phyloP scores from a whole-genome alignment of 108 stramenopile genomes.

The Fragilariopsis cylindrus region DNA sequence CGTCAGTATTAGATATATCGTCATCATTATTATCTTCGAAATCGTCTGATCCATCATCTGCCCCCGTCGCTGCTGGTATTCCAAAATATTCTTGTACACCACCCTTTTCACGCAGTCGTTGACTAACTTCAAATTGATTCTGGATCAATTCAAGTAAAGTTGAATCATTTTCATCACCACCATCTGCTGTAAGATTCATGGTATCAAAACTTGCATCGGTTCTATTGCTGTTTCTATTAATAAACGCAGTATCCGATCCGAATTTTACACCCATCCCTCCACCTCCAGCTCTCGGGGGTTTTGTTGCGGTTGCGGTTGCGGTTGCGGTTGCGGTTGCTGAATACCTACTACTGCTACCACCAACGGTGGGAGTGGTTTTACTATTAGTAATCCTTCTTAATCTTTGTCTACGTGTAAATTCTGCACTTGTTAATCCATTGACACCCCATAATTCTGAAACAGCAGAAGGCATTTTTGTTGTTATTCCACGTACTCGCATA shows the following conservation, averaged over 20 bases:
- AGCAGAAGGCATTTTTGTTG: conserved; percentile 31
- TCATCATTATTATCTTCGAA: neutral
- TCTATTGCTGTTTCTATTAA: too few species aligned
- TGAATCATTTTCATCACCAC: neutral
- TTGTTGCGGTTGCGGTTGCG: too few species aligned
- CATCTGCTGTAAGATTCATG: neutral
- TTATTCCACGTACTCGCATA: conserved; percentile 41
- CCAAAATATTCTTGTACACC: conserved; percentile 1
- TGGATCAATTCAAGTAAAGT: neutral
- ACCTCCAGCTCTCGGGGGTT: too few species aligned
- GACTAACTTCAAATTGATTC: neutral
- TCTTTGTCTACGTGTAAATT: neutral
- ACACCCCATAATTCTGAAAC: conserved; percentile 26
- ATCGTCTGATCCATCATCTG: neutral
- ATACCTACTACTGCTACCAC: too few species aligned
- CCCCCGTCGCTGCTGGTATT: neutral
- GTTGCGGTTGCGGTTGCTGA: too few species aligned
- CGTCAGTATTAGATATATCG: neutral
- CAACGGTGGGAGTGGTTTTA: too few species aligned
- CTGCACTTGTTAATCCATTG: neutral
- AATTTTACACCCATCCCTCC: too few species aligned
- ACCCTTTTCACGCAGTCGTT: neutral
- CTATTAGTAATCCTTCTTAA: too few species aligned
- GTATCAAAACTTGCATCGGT: neutral
- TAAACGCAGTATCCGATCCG: too few species aligned